Evolutionary conservation across 768 basidiomycete species (phyloP).

Genomic region (Guyanaporus albipodus): DNA sequence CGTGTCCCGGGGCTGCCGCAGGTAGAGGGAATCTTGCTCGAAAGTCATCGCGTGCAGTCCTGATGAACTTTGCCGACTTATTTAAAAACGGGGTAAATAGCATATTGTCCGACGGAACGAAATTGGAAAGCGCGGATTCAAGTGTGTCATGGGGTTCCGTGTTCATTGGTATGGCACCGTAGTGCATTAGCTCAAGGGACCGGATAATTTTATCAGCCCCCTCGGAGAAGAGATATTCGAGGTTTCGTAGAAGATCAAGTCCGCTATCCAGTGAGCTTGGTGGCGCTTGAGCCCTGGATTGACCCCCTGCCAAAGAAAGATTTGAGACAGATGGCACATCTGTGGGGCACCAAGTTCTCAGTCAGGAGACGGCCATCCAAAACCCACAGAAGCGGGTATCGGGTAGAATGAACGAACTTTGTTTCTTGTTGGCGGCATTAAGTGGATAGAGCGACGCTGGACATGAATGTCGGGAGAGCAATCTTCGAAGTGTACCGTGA

Average conservation of each 20-base stretch:
- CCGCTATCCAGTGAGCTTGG: too few species aligned
- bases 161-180: background rate
- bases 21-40: slow-evolving; percentile 3
- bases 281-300: background rate
- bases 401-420: background rate
- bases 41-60: slow-evolving; percentile 3
- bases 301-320: background rate
- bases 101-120: background rate
- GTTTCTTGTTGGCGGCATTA: background rate
- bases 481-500: background rate
- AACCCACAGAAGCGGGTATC: too few species aligned
- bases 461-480: background rate
- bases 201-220: background rate
- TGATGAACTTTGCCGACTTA: background rate
- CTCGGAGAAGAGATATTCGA: slow-evolving; percentile 1
- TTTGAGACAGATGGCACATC: background rate
- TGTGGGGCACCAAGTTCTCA: background rate
- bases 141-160: background rate
- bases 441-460: background rate
- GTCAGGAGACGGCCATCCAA: too few species aligned
- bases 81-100: background rate
- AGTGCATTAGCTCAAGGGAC: slow-evolving; percentile 5
- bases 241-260: background rate
- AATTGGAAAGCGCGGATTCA: background rate
- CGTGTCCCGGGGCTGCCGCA: slow-evolving; percentile 11